Evolutionary conservation across 139 green algal species (phyloP).

Genomic region (Micromonas commoda): DNA sequence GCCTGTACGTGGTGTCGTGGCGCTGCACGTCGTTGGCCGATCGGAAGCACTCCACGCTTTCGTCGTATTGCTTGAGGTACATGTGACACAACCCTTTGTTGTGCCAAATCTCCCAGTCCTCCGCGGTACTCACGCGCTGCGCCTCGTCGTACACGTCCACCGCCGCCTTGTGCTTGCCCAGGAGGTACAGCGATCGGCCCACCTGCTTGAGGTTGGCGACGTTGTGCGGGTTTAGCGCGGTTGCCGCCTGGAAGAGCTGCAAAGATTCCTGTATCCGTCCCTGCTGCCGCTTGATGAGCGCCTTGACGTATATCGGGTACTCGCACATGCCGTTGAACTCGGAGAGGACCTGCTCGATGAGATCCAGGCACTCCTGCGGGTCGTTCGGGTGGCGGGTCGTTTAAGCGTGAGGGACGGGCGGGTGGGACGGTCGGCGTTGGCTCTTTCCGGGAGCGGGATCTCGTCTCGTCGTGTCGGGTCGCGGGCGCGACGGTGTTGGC

Average conservation of each 20-base stretch:
- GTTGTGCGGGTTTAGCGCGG: slow-evolving; percentile 60
- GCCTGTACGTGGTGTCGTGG: slow-evolving; percentile 62
- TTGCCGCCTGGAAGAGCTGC: slow-evolving; percentile 62
- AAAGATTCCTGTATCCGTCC: slow-evolving; percentile 63
- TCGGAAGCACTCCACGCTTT: slow-evolving; percentile 52
- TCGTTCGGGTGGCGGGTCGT: too few species aligned
- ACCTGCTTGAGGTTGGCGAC: slow-evolving; percentile 67
- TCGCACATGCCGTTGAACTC: slow-evolving; percentile 47
- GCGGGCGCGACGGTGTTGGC: too few species aligned
- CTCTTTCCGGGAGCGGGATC: too few species aligned
- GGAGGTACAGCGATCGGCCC: slow-evolving; percentile 56
- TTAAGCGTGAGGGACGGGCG: too few species aligned
- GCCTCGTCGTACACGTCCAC: slow-evolving; percentile 71
- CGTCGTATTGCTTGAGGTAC: slow-evolving; percentile 47
- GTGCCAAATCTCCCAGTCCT: slow-evolving; percentile 74
- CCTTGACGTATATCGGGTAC: slow-evolving; percentile 63
- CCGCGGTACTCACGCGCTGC: slow-evolving; percentile 37
- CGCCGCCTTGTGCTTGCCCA: slow-evolving; percentile 63
- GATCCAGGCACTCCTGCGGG: slow-evolving; percentile 57
- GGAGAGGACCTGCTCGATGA: slow-evolving; percentile 48
- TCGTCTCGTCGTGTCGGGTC: too few species aligned
- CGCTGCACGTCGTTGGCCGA: slow-evolving; percentile 58
- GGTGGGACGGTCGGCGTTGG: too few species aligned
- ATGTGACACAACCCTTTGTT: slow-evolving; percentile 62
- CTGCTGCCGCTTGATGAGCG: slow-evolving; percentile 60